phyloP scores from a whole-genome alignment of 1,284 basidiomycete species.

The Tylopilus orsonianus region DNA sequence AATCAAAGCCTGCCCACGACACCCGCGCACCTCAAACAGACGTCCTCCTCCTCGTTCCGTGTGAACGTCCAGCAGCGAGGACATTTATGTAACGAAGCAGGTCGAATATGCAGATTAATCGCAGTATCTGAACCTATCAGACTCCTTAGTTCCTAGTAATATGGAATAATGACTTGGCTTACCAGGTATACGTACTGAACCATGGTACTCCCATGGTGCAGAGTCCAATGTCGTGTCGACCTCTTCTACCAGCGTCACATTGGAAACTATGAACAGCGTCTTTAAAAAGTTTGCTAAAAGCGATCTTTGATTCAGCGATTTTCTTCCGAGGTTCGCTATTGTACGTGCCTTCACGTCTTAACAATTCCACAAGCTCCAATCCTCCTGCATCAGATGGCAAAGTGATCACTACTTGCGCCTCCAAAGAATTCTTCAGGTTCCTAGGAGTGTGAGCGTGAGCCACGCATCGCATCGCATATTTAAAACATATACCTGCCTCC shows the following conservation, averaged over 20 bases:
- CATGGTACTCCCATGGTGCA: conserved; percentile 49
- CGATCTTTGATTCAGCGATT: conserved; percentile 3
- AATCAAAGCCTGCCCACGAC: conserved; percentile 22
- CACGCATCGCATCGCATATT: not conserved
- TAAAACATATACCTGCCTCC: conserved; percentile 53
- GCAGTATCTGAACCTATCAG: conserved; percentile 16
- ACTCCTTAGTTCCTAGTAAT: not conserved
- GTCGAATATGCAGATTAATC: conserved; percentile 22
- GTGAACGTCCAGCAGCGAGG: conserved; percentile 37
- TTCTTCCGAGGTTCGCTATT: not conserved
- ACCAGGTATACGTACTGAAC: conserved; percentile 46
- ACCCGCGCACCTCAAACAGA: conserved; percentile 29
- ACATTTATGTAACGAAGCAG: conserved; percentile 27
- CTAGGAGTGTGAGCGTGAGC: conserved; percentile 38
- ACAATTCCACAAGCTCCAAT: conserved; percentile 32
- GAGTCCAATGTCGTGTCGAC: conserved; percentile 38
- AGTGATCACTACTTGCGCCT: conserved; percentile 64
- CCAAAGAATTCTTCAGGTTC: conserved; percentile 67
- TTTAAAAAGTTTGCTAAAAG: conserved; percentile 58
- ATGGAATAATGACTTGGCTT: conserved; percentile 8
- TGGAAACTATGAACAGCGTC: conserved; percentile 77
- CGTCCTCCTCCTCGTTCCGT: conserved; percentile 23
- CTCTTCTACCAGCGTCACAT: conserved; percentile 50
- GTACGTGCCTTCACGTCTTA: conserved; percentile 51
- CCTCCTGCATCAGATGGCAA: conserved; percentile 36